Base-by-base conservation (phyloP, 1,139 yeast species). In the Kazachstania sp. region DNA sequence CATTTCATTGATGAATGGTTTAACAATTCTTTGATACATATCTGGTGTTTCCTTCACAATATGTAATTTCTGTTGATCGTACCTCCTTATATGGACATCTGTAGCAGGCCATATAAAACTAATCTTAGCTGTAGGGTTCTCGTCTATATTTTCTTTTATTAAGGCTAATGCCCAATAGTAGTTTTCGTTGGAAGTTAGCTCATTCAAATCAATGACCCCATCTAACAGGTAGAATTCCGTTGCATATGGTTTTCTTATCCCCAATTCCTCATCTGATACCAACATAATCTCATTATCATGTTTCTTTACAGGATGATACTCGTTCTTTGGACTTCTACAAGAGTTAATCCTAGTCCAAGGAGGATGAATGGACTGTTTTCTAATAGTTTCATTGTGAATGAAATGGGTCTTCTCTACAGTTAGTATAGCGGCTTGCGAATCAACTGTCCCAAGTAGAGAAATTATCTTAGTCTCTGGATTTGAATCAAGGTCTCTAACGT, bases 21-120 rank as follows among this genome's bases (percentile, higher is more conserved):
- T 70, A 2, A 86, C 95, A 34, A 72, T 70, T 12, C 67, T 55
- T 4, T 65, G 46, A 68, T 90, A 92, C 66, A 79, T 71, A 47
- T 81, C 82, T 0, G 96, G 95, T 2, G 97, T 87, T 61, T 94
- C 99, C 19, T 68, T 62, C 2, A 94, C 73, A 58, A 83, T 68
- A 55, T 82, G 87, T 39, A 64, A 57, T 20, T 65, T 66, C 56
- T 85, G 90, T 15, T 67, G 70, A 18, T 77, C 72, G 61, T 78
- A 87, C 66, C 92, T 94, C 45, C 75, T 75, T 46, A 92, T 81
- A 61, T 92, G 98, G 11, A 83, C 78, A 44, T 79, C 83, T 0
- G 97, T 83, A 1, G 98, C 97, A 1, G 99, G 99, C 64, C 79
- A 87, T 23, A 92, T 82, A 50, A 92, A 55, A 56, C 83, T 87